Conservation (phyloP, 1,284 basidiomycete genomes). For the Malassezia yamatoensis region DNA sequence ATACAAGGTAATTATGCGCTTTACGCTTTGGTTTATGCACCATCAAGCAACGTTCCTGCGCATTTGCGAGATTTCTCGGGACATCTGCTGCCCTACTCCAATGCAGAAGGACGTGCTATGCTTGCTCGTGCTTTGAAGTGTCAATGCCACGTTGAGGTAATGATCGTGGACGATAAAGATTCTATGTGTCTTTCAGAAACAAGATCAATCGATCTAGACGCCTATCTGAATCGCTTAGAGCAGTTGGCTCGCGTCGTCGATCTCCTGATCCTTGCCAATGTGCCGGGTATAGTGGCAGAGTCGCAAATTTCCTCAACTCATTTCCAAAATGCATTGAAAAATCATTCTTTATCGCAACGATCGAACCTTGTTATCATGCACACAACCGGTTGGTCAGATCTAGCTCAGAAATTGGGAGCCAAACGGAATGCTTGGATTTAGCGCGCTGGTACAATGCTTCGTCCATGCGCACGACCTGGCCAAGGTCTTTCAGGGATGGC, state of each 20-base stretch:
- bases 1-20: background rate
- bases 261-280: background rate
- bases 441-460: background rate
- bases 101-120: constrained; percentile 11
- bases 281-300: background rate
- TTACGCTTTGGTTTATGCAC: constrained; percentile 4
- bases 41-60: background rate
- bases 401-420: background rate
- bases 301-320: background rate
- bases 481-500: background rate
- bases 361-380: background rate
- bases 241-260: constrained; percentile 9
- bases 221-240: constrained; percentile 9
- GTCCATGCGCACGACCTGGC: background rate
- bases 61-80: background rate
- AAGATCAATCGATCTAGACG: background rate
- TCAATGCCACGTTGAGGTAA: constrained; percentile 13
- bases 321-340: background rate
- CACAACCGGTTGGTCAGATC: background rate
- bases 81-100: constrained; percentile 6
- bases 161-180: background rate
- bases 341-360: constrained; percentile 2
- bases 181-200: background rate
- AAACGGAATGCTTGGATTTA: constrained; percentile 4
- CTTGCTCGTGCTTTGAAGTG: constrained; percentile 11